Evolutionary conservation across 2,329 filamentous ascomycete species (phyloP).

Genomic region (Zasmidium citrigriseum): DNA sequence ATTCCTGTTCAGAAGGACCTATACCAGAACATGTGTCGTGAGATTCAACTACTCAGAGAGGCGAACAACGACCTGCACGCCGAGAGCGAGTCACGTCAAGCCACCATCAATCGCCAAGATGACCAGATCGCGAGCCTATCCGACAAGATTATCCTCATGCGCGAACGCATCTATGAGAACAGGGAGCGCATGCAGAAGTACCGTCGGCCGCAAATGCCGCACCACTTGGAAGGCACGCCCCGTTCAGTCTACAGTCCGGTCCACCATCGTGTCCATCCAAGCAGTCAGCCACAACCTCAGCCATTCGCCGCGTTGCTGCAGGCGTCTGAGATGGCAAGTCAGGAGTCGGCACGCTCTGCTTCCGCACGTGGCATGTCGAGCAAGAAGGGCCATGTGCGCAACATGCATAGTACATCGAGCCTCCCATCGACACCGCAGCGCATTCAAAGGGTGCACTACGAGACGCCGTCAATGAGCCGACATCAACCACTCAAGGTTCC

Average conservation of each 20-base stretch:
- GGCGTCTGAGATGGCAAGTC: constrained; percentile 73
- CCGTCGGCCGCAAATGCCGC: constrained; percentile 54
- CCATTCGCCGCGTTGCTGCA: constrained; percentile 73
- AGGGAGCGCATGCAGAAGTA: constrained; percentile 83
- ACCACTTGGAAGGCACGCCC: constrained; percentile 61
- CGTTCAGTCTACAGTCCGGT: constrained; percentile 44
- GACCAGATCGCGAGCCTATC: constrained; percentile 68
- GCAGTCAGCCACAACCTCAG: constrained; percentile 42
- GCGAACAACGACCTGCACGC: constrained; percentile 66
- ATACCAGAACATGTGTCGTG: constrained; percentile 58
- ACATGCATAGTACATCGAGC: constrained; percentile 80
- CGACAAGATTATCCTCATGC: constrained; percentile 75
- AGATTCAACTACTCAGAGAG: constrained; percentile 63
- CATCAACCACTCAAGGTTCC: constrained; percentile 27
- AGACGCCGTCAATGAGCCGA: constrained; percentile 27
- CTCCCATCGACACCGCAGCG: constrained; percentile 74
- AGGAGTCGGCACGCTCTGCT: constrained; percentile 50
- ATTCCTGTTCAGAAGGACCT: constrained; percentile 45
- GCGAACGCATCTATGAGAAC: constrained; percentile 85
- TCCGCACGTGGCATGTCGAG: constrained; percentile 56
- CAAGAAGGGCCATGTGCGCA: constrained; percentile 68
- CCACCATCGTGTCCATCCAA: constrained; percentile 48
- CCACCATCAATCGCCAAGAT: constrained; percentile 74
- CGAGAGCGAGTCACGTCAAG: constrained; percentile 72
- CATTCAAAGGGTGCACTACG: constrained; percentile 47